Evolutionary conservation across 73 alveolate genomes (phyloP), one percentile per base, ranked within the genome.

Genomic region (Paramecium sonneborni): DNA sequence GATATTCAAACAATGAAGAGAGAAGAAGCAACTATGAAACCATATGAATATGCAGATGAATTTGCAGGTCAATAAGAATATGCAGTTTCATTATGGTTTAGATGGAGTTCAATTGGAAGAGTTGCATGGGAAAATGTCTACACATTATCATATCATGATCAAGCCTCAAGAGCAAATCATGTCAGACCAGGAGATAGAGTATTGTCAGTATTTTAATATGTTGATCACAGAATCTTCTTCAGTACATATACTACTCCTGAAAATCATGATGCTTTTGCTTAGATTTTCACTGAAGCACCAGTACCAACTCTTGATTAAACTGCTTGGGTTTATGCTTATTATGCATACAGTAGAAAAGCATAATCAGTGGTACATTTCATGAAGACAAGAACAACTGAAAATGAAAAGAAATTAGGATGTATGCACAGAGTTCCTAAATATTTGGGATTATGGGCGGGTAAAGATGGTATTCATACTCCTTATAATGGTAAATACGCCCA

Each of bases 391-490:
- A 41, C 69, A 11, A 79, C 90, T 3, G 90, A 79, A 30, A 30
- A 41, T 34, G 90, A 79, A n/a, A 79, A 79, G 72, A 79, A 79
- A 44, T 30, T 79, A 43, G 69, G 74, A 23, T 32, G 62, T 24
- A 79, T 79, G 90, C 90, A 79, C 35, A 79, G 90, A 79, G 69
- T 79, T 43, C 90, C 90, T 30, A 43, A 43, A 43, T 79, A 79
- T 20, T 44, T 79, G 15, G 72, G 76, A 79, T 79, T 79, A 44
- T 79, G 41, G 44, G 44, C 55, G 5, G 90, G 90, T 39, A 79
- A 79, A 79, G 72, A 79, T 79, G 90, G 90, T 26, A 79, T 79
- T 34, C 90, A 79, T 6, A 79, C 90, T 12, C 90, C 90, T 24
- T 79, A 79, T 24, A 79, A 79, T 44, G 90, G 90, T 30, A 79